Evolutionary conservation across 1,139 yeast species (phyloP).

Genomic region (Saccharomyces hybrid): DNA sequence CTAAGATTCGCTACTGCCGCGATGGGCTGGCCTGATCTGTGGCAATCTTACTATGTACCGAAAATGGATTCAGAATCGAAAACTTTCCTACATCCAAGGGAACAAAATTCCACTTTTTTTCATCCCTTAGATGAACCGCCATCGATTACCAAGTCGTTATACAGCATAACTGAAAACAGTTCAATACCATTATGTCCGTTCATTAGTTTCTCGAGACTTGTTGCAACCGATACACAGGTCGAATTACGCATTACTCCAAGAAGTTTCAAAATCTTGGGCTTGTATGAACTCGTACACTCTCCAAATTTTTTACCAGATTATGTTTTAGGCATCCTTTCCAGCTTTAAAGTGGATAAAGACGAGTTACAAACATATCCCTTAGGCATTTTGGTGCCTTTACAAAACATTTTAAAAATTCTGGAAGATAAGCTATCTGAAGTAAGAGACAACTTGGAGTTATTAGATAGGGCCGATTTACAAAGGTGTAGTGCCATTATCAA

Average conservation of each 20-base stretch:
- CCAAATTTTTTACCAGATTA: slow-evolving; percentile 45
- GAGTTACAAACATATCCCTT: slow-evolving; percentile 67
- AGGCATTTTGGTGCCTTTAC: slow-evolving; percentile 61
- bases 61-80: slow-evolving; percentile 12
- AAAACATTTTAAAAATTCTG: slow-evolving; percentile 49
- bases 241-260: slow-evolving; percentile 59
- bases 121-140: slow-evolving; percentile 32
- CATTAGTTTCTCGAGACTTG: slow-evolving; percentile 60
- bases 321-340: slow-evolving; percentile 53
- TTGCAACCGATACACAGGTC: slow-evolving; percentile 56
- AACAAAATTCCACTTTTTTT: slow-evolving; percentile 11
- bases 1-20: slow-evolving; percentile 56
- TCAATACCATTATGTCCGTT: slow-evolving; percentile 37
- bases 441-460: slow-evolving; percentile 49
- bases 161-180: slow-evolving; percentile 26
- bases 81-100: not conserved
- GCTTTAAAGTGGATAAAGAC: slow-evolving; percentile 42
- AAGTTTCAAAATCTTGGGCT: slow-evolving; percentile 47
- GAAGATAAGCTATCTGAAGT: slow-evolving; percentile 50
- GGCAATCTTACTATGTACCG: slow-evolving; percentile 52
- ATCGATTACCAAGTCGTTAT: slow-evolving; percentile 29
- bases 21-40: slow-evolving; percentile 69
- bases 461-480: slow-evolving; percentile 61
- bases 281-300: slow-evolving; percentile 58
- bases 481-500: slow-evolving; percentile 13